Evolutionary conservation across 306 rosid species (phyloP).

Genomic region (Rosa rugosa): DNA sequence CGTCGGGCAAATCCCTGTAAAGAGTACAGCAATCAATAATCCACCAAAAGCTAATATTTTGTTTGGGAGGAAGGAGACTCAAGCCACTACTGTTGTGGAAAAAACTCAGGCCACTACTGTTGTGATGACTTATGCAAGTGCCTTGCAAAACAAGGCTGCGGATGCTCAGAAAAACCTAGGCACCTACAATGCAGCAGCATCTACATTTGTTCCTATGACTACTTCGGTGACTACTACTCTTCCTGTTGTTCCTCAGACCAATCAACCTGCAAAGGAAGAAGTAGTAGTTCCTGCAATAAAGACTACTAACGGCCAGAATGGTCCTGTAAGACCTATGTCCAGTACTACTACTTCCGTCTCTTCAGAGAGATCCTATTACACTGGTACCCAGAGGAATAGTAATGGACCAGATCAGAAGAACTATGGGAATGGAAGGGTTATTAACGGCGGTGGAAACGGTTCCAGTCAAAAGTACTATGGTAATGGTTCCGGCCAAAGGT

Average conservation of each 20-base stretch:
- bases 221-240: neutral
- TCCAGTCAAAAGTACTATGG: neutral
- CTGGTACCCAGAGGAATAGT: neutral
- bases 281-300: neutral
- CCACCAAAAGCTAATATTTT: neutral
- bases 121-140: neutral
- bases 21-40: neutral
- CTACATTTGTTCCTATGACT: neutral
- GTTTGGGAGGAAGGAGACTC: conserved; percentile 1
- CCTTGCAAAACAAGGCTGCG: neutral
- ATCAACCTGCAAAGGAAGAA: neutral
- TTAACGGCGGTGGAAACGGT: neutral
- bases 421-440: neutral
- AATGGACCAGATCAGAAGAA: neutral
- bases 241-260: neutral
- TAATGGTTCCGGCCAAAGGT: neutral
- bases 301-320: neutral
- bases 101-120: neutral
- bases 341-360: neutral
- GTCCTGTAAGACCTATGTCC: neutral
- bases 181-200: neutral
- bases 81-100: neutral
- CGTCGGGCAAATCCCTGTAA: neutral
- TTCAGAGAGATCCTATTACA: neutral
- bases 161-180: neutral